Evolutionary conservation across 2,329 filamentous ascomycete species (phyloP), one percentile per base, ranked within the genome.

Genomic region (Pseudogymnoascus sp.): DNA sequence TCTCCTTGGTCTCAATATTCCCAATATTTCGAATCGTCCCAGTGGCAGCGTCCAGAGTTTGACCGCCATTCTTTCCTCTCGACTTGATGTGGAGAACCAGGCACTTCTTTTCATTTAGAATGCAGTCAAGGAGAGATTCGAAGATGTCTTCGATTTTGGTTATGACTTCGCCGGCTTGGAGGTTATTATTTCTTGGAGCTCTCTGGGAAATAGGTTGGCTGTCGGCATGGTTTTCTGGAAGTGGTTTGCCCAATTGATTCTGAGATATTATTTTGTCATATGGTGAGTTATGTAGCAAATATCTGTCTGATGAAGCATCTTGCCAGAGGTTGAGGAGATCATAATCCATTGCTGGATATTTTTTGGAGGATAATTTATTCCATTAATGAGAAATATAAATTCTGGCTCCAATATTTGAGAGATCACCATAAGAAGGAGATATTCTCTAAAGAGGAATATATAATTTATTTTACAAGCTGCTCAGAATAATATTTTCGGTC

Each of bases 91-190:
- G 78, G 59, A 88, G 80, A 1, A 73, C 73, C 18, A 87, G 71
- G 10, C 78, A 72, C 25, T 76, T 73, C 50, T 74, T 74, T 50
- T 78, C 74, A n/a, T 76, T 72, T 7, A 75, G 63, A 5, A 87
- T 73, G 11, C 76, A 78, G 61, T 84, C 79, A 6, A 80, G 67
- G 59, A 87, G 79, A 0, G 69, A 70, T 63, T 82, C 79, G 14
- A 87, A 77, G 21, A 87, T 79, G 4, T 75, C 73, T 69, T 87
- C 84, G 44, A 88, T 84, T 62, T 78, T 81, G 46, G 76, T 71
- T 25, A 85, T 78, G 12, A 82, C 77, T 11, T 65, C 44, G 0
- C 70, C 72, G 1, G 67, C 63, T 23, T 71, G 68, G 14, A 59
- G 21, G 14, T 28, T 23, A 42, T 21, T 42, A 42, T 42, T 21